Base-by-base conservation (phyloP, 108 stramenopile species). In the Fistulifera pelliculosa region DNA sequence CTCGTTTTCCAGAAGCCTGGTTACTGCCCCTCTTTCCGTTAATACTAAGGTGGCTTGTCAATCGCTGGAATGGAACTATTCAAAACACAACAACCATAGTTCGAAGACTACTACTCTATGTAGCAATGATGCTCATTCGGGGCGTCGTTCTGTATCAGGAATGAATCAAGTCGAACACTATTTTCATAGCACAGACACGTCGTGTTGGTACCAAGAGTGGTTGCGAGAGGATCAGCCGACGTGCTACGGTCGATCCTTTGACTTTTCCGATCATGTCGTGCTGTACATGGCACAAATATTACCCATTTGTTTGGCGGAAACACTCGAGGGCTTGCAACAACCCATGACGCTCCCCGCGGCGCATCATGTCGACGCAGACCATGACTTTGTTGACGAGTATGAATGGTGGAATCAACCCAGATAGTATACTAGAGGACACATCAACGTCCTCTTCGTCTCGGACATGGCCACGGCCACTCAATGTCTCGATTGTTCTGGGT, bases 191-290 rank as follows among this genome's bases (percentile, higher is more conserved):
- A 15, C 41, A 4, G 28, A 27, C 16, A 12, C 38, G 41, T 38
- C 52, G 16, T 90, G 88, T 57, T 90, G 82, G 84, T 84, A 85
- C 45, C 54, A 69, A 27, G 61, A 68, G 8, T 52, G 64, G n/a
- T 40, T 84, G 24, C 66, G 77, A 47, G 44, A 67, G 10, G 55
- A 41, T 26, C 47, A 72, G 28, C 62, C 70, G 24, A 23, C 41
- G 1, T 87, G 90, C 56, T 74, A 72, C 28, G 85, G 89, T 28
- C 68, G 68, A 44, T 49, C 45, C 39, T 81, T 78, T 50, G 90
- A 91, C 61, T 91, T 83, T 62, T 91, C 90, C 5, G 90, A 91
- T 87, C 90, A 91, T 47, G 69, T 85, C 11, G 90, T 91, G 0
- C 55, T 91, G 43, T 85, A 80, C 54, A 79, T 83, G 67, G 83